Evolutionary conservation across 2,329 filamentous ascomycete species (phyloP).

Genomic region (Penicillium crustosum): DNA sequence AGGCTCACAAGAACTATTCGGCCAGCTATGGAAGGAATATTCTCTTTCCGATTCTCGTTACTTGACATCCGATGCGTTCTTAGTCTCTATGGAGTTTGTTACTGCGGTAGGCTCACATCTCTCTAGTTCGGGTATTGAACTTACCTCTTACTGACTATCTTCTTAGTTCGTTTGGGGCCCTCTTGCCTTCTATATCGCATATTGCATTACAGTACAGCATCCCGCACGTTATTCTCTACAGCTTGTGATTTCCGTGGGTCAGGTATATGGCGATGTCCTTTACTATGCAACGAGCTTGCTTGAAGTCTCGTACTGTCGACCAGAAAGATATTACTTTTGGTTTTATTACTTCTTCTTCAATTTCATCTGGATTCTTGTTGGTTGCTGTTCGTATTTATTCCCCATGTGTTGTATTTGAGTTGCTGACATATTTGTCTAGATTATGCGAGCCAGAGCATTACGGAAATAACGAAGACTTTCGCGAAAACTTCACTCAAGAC

Average conservation of each 20-base stretch:
- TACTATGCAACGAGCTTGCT: slow-evolving; percentile 58
- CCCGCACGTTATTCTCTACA: slow-evolving; percentile 54
- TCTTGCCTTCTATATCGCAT: slow-evolving; percentile 52
- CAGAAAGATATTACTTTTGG: slow-evolving; percentile 58
- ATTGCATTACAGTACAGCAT: slow-evolving; percentile 49
- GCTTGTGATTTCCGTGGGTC: slow-evolving; percentile 54
- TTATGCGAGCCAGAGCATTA: neutral
- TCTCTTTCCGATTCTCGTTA: slow-evolving; percentile 79
- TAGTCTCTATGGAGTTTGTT: slow-evolving; percentile 76
- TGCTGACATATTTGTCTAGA: neutral
- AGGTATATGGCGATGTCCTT: slow-evolving; percentile 57
- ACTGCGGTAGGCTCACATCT: slow-evolving; percentile 59
- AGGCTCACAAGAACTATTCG: slow-evolving; percentile 65
- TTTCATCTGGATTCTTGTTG: slow-evolving; percentile 57
- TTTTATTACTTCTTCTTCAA: slow-evolving; percentile 59
- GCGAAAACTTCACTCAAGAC: neutral
- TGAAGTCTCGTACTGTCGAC: slow-evolving; percentile 52
- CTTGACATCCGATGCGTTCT: slow-evolving; percentile 72
- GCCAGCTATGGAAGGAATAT: slow-evolving; percentile 88
- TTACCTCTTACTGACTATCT: neutral
- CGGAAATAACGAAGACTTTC: neutral
- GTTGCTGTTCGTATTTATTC: slow-evolving; percentile 33
- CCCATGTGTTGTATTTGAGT: neutral
- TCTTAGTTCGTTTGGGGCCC: slow-evolving; percentile 56
- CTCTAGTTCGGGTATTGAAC: neutral